Percentiles rank a stretch among this genome's conserved stretches.
Evolutionary conservation across 805 yeast species (phyloP).

Genomic region (Candida patagonica): DNA sequence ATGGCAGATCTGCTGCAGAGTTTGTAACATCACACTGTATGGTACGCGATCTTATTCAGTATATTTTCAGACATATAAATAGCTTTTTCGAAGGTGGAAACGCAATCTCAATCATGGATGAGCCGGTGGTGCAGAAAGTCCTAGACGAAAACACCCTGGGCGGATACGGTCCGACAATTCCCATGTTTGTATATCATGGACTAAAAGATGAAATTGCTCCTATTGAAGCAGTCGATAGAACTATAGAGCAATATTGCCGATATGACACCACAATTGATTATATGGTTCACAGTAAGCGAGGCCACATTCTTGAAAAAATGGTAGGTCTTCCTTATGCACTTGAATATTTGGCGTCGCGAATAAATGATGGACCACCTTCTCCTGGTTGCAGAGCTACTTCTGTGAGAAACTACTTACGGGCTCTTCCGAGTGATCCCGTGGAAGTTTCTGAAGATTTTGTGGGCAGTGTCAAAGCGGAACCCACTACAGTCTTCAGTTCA

Average conservation of each 20-base stretch:
- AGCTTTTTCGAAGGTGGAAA: conserved; percentile 13
- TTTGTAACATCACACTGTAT: no score
- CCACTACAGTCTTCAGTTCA: no score
- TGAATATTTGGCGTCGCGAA: conserved; percentile 8
- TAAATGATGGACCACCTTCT: conserved; percentile 7
- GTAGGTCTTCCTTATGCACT: conserved; percentile 11
- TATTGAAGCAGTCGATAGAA: conserved; percentile 13
- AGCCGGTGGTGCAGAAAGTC: conserved; percentile 10
- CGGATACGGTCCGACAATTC: conserved; percentile 15
- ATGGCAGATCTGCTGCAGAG: conserved; percentile 13
- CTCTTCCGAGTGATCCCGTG: no score
- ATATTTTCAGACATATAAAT: conserved; percentile 17
- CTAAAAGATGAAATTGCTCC: conserved; percentile 17
- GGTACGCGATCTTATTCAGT: conserved; percentile 8
- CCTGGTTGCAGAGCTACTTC: no score
- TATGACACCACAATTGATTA: conserved; percentile 13
- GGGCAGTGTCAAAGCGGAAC: no score
- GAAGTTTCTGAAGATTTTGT: no score
- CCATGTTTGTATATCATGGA: conserved; percentile 20
- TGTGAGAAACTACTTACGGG: no score
- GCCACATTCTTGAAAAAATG: conserved; percentile 10
- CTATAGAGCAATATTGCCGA: conserved; percentile 12
- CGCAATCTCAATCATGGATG: no score
- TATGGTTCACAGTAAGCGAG: conserved; percentile 8
- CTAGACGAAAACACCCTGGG: conserved; percentile 19